Base-by-base conservation (phyloP, 768 basidiomycete genomes). In the Suillus sp. region DNA sequence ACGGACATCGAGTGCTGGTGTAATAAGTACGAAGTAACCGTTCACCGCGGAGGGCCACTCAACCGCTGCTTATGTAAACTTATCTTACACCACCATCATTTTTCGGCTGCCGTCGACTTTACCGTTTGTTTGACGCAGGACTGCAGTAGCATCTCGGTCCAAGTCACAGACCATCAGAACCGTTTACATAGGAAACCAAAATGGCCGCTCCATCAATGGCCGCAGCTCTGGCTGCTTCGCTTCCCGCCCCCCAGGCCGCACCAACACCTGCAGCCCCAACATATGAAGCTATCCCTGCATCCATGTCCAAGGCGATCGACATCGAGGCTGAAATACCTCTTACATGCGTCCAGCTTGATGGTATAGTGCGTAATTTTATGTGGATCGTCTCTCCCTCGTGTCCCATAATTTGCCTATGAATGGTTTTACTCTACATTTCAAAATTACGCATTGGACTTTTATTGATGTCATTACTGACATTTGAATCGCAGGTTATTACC, bases 241-340 rank as follows among this genome's bases (percentile, higher is more conserved):
- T 91, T 34, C 91, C 92, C 54, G 63, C 80, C 18, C 86, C 88
- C 13, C 78, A 84, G 55, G 76, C 88, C 30, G 81, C 86, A 11
- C 84, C 87, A 10, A 79, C 81, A 16, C 86, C 90, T 18, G 82
- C 82, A 63, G 84, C 85, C 11, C 87, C 90, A 20, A 85, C 83
- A 32, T 89, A 92, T 78, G 93, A 95, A 77, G 89, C 89, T 50
- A 93, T 97, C 65, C 96, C 96, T 20, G 85, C 94, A 5, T 92
- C 93, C 65, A 93, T 96, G 91, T 86, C 94, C 51, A 95, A 92
- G 74, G 89, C 89, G 59, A 89, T 98, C 73, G 96, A 98, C 78
- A 91, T 95, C 67, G 95, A 97, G 79, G 95, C 89, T 50, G 89
- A 92, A 68, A 93, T 95, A 69, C 85, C 91, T 13, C 78, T 96